Evolutionary conservation across 306 rosid genomes (phyloP), one percentile per base, ranked within the genome.

Genomic region (Fagus crenata): DNA sequence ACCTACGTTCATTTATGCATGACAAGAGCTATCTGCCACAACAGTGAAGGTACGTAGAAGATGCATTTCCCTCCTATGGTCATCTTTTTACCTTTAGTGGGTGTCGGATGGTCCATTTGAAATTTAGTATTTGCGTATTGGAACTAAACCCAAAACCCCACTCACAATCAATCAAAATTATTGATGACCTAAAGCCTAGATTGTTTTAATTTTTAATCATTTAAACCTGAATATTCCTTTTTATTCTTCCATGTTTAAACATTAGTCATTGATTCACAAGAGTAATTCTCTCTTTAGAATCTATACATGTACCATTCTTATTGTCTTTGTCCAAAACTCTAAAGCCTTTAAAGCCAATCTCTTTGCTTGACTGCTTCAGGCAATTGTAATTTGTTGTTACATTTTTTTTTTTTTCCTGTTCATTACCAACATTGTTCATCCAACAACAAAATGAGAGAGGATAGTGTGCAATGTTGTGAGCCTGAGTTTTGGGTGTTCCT

Each of bases 401-500:
- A 60, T 60, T 32, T 60, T 7, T 18, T 60, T 7, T 18, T 28
- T n/a, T 78, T 28, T 58, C 15, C 35, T 74, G 67, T 67, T 55
- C 15, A 41, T 18, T 58, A 35, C 15, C 32, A 15, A 68, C 15
- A 32, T 40, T 53, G 6, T 60, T 77, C 3, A 28, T 46, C 39
- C 2, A 58, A 75, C 28, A 75, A 51, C 49, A 73, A 3, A 80
- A 81, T 87, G 87, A 12, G 53, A 79, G 86, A 81, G 18, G 22
- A 51, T 43, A 89, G 88, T 12, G 59, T 36, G 39, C 79, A 67
- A n/a, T 91, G 93, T 78, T 88, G 92, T 77, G 83, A 70, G 11
- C 40, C 54, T 7, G 33, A 61, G 14, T 91, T 90, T 56, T 93
- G 98, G 98, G 11, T 81, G 42, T 88, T 75, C 74, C 32, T 89